Evolutionary conservation across 139 green algal genomes (phyloP).

Genomic region (Tetradesmus obliquus): DNA sequence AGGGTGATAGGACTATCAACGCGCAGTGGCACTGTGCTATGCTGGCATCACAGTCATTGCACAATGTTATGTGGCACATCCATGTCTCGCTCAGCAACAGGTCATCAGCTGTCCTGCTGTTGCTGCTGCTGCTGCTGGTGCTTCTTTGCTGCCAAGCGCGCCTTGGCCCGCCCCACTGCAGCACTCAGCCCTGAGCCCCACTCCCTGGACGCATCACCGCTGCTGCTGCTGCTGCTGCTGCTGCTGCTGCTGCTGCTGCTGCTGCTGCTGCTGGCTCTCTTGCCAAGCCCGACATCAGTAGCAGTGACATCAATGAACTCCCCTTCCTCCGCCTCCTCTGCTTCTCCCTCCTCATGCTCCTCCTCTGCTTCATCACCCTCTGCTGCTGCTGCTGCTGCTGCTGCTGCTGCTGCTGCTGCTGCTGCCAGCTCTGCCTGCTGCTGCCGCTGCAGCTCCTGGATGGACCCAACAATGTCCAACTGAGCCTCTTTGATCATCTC

Average conservation of each 20-base stretch:
- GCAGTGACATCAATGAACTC: not conserved
- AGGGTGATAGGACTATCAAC: no score
- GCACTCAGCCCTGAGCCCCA: conserved; percentile 24
- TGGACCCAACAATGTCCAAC: not conserved
- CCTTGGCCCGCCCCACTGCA: conserved; percentile 16
- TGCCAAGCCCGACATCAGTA: not conserved
- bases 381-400: not conserved
- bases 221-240: not conserved
- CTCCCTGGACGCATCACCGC: not conserved
- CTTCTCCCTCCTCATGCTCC: not conserved
- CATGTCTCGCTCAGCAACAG: no score
- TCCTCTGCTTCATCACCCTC: not conserved
- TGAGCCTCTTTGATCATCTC: conserved; percentile 9
- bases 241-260: not conserved
- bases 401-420: conserved; percentile 1
- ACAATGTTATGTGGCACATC: no score
- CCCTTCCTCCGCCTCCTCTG: not conserved
- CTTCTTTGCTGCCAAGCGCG: conserved; percentile 2
- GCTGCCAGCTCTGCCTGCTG: not conserved
- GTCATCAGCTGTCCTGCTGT: not conserved
- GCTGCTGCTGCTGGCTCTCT: not conserved
- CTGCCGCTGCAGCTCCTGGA: conserved; percentile 19
- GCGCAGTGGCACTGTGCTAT: no score
- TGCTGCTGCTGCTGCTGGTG: conserved; percentile 25
- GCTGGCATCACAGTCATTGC: no score